phyloP scores from a whole-genome alignment of 192 early-diverging fungal genomes.

The Podila epicladia region DNA sequence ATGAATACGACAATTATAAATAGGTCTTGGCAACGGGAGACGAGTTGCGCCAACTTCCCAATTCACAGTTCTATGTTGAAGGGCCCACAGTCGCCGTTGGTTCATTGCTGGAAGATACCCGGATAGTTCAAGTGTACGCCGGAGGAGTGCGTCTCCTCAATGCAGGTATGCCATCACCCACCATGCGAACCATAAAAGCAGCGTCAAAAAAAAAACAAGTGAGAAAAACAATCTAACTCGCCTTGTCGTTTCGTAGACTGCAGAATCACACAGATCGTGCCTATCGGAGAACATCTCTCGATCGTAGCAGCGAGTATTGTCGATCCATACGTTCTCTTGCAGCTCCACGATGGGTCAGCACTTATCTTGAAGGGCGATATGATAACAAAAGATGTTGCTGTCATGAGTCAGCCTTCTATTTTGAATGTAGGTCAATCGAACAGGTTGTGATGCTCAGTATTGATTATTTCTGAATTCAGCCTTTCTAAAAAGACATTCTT shows the following conservation, averaged over 20 bases:
- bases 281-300: constrained; percentile 54
- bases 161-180: constrained; percentile 54
- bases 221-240: not conserved
- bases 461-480: not conserved
- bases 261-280: constrained; percentile 60
- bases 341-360: constrained; percentile 70
- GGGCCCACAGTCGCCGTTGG: constrained; percentile 85
- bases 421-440: constrained; percentile 50
- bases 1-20: not conserved
- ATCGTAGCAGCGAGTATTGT: constrained; percentile 78
- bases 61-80: constrained; percentile 75
- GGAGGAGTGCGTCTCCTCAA: constrained; percentile 78
- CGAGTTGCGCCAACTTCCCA: constrained; percentile 82
- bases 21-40: constrained; percentile 86
- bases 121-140: constrained; percentile 88
- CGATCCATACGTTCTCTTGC: constrained; percentile 85
- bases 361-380: constrained; percentile 68
- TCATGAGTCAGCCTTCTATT: constrained; percentile 42
- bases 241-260: constrained; percentile 52
- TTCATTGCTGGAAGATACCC: constrained; percentile 71
- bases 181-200: too few relatives aligned
- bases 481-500: not conserved
- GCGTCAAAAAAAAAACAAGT: too few relatives aligned
- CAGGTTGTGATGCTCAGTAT: not conserved
- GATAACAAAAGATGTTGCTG: constrained; percentile 53